Conservation (phyloP, 257 asterid species). For the Phtheirospermum japonicum region DNA sequence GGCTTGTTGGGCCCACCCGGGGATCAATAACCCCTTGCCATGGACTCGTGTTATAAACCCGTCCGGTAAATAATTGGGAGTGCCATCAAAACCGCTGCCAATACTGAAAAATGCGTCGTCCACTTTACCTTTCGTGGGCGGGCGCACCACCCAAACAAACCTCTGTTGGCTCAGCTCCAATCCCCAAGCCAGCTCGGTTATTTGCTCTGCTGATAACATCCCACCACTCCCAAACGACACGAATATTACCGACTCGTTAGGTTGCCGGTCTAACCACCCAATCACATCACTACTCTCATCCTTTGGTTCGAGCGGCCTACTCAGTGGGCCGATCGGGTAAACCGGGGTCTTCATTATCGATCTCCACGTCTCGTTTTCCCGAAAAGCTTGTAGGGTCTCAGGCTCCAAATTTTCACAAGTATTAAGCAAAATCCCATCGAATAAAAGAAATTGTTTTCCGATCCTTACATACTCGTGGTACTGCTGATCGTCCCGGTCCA, state of each 20-base stretch:
- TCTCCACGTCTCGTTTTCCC: constrained; percentile 31
- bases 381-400: constrained; percentile 43
- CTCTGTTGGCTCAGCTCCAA: constrained; percentile 54
- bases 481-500: constrained; percentile 49
- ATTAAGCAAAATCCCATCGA: constrained; percentile 65
- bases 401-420: constrained; percentile 64
- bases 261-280: constrained; percentile 59
- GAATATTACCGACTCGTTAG: constrained; percentile 48
- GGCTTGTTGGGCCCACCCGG: constrained; percentile 50
- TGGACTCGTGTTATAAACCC: constrained; percentile 42
- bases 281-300: background rate
- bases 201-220: constrained; percentile 39
- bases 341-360: constrained; percentile 39
- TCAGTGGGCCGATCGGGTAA: constrained; percentile 61
- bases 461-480: constrained; percentile 37
- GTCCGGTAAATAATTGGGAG: constrained; percentile 35
- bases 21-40: constrained; percentile 33
- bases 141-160: constrained; percentile 68
- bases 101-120: constrained; percentile 44
- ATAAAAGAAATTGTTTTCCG: constrained; percentile 24
- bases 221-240: constrained; percentile 81
- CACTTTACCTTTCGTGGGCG: constrained; percentile 34
- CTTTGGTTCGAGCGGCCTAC: constrained; percentile 31
- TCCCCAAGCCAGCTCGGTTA: constrained; percentile 59
- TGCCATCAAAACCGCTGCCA: constrained; percentile 21